These are phyloP conservation scores for Pseudofabraea citricarpa DNA, from an alignment of 2,329 filamentous ascomycete genomes.

Conservation along the genomic window DNA sequence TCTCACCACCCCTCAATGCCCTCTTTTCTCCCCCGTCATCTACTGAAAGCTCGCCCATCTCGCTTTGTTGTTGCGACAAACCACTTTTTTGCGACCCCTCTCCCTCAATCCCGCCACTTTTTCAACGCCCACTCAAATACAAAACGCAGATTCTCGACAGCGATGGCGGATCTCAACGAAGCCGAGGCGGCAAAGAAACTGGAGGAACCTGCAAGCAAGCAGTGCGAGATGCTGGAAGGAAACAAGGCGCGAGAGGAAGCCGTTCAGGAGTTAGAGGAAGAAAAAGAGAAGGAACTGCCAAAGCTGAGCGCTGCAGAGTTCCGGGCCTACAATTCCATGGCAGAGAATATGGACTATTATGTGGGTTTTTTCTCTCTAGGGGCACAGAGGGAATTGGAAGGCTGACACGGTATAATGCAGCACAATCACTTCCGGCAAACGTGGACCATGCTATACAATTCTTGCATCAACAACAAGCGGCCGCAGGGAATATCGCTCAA, in stretches of 20 bases:
- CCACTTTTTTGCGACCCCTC: too few species aligned
- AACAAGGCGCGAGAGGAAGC: slow-evolving; percentile 40
- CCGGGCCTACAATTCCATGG: slow-evolving; percentile 55
- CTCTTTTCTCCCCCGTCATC: too few species aligned
- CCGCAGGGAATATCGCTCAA: slow-evolving; percentile 60
- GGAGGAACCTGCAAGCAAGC: slow-evolving; percentile 50
- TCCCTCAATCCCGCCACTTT: too few species aligned
- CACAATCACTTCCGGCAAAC: slow-evolving; percentile 72
- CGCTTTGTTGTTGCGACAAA: too few species aligned
- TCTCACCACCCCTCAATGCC: too few species aligned
- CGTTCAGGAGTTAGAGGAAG: slow-evolving; percentile 33
- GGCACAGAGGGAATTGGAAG: too few species aligned
- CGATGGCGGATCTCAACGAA: slow-evolving; percentile 13
- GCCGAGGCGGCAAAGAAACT: slow-evolving; percentile 35
- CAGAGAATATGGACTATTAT: slow-evolving; percentile 59
- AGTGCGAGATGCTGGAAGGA: slow-evolving; percentile 26
- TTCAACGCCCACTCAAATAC: too few species aligned
- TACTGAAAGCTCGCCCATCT: too few species aligned
- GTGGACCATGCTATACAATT: slow-evolving; percentile 67
- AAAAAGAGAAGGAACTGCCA: slow-evolving; percentile 32
- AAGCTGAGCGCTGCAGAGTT: slow-evolving; percentile 54
- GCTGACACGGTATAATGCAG: slow-evolving; percentile 31
- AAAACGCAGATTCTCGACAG: too few species aligned
- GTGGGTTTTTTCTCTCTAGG: slow-evolving; percentile 32
- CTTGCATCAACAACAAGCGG: slow-evolving; percentile 55